Evolutionary conservation across 768 basidiomycete genomes (phyloP), one percentile per base, ranked within the genome.

Genomic region (Tylopilus sp.): DNA sequence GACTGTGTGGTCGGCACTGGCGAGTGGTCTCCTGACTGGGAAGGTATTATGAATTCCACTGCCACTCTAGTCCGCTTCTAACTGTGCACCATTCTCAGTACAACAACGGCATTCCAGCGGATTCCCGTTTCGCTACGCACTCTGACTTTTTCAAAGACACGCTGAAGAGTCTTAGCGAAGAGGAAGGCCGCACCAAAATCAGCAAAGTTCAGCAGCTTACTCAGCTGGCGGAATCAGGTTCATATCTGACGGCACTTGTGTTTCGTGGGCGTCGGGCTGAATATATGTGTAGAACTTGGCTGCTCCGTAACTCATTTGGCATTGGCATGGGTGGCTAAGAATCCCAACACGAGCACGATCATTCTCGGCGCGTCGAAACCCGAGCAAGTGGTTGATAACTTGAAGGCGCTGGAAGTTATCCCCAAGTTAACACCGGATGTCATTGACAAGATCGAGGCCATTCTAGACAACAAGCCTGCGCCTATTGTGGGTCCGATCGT

Each of bases 1-100:
- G 6, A 79, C 77, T 25, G 78, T 82, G 51, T 84, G 78, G 75
- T 78, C 76, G 4, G 76, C 81, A 7, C 70, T 83, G 45, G 77
- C 75, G n/a, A 69, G 72, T 17, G 82, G 82, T 47, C 52, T 80
- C 20, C 73, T 82, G 41, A 82, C 79, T 11, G 81, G 80, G 17
- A 81, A 79, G 71, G 75, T 71, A 53, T 30, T 15, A 26, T 21
- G 13, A 39, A 4, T 21, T 12, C 31, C 11, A 28, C 41, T 28
- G 1, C 23, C 6, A 22, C 26, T 33, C 55, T 12, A 25, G 25
- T 28, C 20, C 30, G 9, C 22, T 15, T 35, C 26, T 48, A 28
- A 59, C 18, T 15, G 20, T 31, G 13, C 3, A 12, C 20, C 17
- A 39, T 15, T 26, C 26, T 40, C 15, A 80, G 72, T 73, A 73